Percentiles rank a stretch among this genome's conserved stretches.
phyloP scores from a whole-genome alignment of 495 filamentous ascomycete species.

The Podospora tetraspora region DNA sequence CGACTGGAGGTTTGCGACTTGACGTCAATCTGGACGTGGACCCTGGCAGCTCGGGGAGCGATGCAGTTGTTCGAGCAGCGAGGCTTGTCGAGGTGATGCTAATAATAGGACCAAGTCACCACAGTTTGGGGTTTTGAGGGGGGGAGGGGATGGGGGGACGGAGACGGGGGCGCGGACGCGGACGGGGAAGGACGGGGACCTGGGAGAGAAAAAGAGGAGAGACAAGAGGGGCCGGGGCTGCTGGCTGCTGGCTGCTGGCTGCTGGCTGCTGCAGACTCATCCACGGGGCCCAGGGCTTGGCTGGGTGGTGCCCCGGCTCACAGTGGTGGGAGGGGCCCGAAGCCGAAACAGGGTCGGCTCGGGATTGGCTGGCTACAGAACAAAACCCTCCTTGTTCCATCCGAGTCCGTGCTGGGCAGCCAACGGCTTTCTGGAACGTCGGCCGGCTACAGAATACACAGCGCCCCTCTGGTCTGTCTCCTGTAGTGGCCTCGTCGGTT shows the following conservation, averaged over 20 bases:
- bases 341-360: constrained; percentile 17
- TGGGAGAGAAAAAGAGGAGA: constrained; percentile 9
- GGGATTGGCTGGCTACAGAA: constrained; percentile 13
- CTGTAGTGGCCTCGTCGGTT: constrained; percentile 6
- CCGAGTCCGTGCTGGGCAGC: constrained; percentile 4
- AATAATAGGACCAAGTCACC: constrained; percentile 28
- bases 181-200: neutral
- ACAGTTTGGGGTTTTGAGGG: constrained; percentile 20
- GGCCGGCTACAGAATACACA: constrained; percentile 3
- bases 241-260: too few species aligned
- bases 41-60: neutral
- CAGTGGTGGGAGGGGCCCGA: too few species aligned
- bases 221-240: constrained; percentile 8
- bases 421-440: constrained; percentile 18
- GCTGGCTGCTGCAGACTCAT: too few species aligned
- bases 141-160: constrained; percentile 19
- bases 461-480: neutral
- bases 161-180: constrained; percentile 14
- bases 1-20: constrained; percentile 12
- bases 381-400: constrained; percentile 8
- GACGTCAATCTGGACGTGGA: constrained; percentile 21
- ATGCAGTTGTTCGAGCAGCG: constrained; percentile 29
- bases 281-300: constrained; percentile 15
- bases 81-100: constrained; percentile 33
- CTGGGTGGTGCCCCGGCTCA: too few species aligned